Percentiles rank a stretch among this genome's conserved stretches.
Conservation (phyloP, 495 filamentous ascomycete species). For the Barbatosphaeria neglecta region DNA sequence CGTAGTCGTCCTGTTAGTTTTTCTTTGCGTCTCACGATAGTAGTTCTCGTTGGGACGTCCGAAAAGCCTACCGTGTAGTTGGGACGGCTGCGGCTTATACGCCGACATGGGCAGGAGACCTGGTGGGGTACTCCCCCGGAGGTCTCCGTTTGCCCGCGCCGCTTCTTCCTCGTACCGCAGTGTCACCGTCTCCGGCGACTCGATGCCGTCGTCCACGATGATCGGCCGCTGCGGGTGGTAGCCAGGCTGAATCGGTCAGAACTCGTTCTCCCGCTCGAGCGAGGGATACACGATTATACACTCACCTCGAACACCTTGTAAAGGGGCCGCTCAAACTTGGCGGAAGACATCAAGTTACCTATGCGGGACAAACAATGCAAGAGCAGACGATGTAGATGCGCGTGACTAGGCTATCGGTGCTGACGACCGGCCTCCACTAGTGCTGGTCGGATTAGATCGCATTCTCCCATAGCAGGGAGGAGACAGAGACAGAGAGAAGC, state of each 20-base stretch:
- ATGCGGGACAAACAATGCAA: slow-evolving; percentile 4
- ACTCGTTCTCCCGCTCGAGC: not conserved
- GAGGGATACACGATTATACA: slow-evolving; percentile 1
- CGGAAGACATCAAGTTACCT: slow-evolving; percentile 39
- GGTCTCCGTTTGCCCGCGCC: slow-evolving; percentile 31
- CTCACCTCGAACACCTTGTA: slow-evolving; percentile 43
- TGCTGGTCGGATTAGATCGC: too few species aligned
- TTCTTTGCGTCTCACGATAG: not conserved
- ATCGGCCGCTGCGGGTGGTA: slow-evolving; percentile 36
- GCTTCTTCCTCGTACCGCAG: slow-evolving; percentile 37
- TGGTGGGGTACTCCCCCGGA: slow-evolving; percentile 35
- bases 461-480: too few species aligned
- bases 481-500: too few species aligned
- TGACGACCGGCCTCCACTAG: too few species aligned
- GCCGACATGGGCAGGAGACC: slow-evolving; percentile 39
- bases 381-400: slow-evolving; percentile 4
- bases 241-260: slow-evolving; percentile 22
- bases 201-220: slow-evolving; percentile 36
- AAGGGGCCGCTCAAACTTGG: slow-evolving; percentile 34
- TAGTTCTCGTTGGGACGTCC: too few species aligned
- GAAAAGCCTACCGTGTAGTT: slow-evolving; percentile 33
- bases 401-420: not conserved
- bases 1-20: slow-evolving; percentile 1
- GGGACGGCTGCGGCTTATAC: slow-evolving; percentile 33
- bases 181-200: slow-evolving; percentile 37